phyloP scores from a whole-genome alignment of 352 stramenopile genomes.

The Globisporangium yorkense region DNA sequence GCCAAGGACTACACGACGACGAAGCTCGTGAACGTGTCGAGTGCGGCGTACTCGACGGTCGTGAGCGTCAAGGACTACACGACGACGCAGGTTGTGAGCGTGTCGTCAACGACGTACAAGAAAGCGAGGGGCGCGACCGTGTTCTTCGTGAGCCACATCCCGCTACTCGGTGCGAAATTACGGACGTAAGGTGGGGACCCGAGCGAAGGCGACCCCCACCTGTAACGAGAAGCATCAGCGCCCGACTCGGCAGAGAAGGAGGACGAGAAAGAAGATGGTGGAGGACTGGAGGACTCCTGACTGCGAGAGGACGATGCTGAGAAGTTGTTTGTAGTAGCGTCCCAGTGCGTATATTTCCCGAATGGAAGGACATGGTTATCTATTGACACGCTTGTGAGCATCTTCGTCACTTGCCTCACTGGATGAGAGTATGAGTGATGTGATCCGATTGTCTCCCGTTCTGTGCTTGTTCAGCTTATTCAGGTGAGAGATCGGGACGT shows the following conservation, averaged over 20 bases:
- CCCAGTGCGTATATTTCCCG: conserved; percentile 4
- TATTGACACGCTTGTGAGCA: not conserved
- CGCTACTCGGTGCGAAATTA: conserved; percentile 59
- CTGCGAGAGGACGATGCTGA: not conserved
- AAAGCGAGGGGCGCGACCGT: conserved; percentile 45
- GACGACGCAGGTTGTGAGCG: conserved; percentile 55
- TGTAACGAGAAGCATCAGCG: not conserved
- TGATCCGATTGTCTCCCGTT: too few relatives aligned
- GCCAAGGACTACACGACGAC: conserved; percentile 63
- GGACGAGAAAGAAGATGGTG: not conserved
- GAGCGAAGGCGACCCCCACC: not conserved
- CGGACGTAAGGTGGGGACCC: conserved; percentile 25
- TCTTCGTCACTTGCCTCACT: too few relatives aligned
- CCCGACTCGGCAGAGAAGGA: not conserved
- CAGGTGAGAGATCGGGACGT: not conserved
- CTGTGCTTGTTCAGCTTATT: not conserved
- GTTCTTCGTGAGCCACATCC: conserved; percentile 52
- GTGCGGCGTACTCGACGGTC: conserved; percentile 34
- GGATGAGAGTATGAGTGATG: too few relatives aligned
- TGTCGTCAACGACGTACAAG: conserved; percentile 59
- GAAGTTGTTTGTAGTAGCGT: conserved; percentile 3
- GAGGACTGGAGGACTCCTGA: not conserved
- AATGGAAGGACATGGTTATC: conserved; percentile 3
- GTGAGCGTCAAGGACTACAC: conserved; percentile 56
- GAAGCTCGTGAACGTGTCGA: conserved; percentile 27